A percentile compares a stretch with the other conserved stretches of the same genome.
Evolutionary conservation across 2,329 filamentous ascomycete species (phyloP).

Genomic region (Sordariomycetes sp.): DNA sequence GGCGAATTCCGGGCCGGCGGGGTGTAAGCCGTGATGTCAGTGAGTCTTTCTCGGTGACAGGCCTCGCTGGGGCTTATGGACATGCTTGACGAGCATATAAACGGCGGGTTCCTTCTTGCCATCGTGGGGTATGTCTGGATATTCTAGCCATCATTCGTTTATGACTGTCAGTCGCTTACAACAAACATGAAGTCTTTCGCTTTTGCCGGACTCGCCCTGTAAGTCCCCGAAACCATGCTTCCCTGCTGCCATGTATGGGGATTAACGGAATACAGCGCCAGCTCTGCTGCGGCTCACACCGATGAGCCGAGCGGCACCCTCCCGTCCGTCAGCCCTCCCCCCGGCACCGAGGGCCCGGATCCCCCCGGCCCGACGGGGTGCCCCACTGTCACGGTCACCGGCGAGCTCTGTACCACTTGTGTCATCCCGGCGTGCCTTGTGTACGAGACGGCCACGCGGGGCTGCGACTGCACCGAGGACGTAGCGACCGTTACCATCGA

Average conservation of each 20-base stretch:
- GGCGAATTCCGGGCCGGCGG: neutral
- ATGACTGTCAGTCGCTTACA: constrained; percentile 1
- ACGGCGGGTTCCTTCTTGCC: neutral
- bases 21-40: neutral
- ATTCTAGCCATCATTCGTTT: neutral
- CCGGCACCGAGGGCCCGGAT: neutral
- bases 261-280: too few relatives aligned
- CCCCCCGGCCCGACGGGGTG: constrained; percentile 9
- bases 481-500: constrained; percentile 4
- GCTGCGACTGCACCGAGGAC: constrained; percentile 1
- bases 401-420: constrained; percentile 19
- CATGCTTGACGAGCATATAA: neutral
- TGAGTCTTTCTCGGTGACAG: neutral
- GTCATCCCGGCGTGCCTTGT: constrained; percentile 15
- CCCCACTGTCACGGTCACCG: constrained; percentile 19
- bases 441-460: constrained; percentile 13
- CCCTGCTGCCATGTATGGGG: too few relatives aligned
- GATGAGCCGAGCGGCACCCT: neutral
- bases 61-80: neutral
- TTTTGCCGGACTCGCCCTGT: neutral
- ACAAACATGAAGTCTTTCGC: constrained; percentile 2
- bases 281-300: neutral
- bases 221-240: neutral
- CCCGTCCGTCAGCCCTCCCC: neutral
- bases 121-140: neutral